Percentiles rank a stretch among this genome's conserved stretches.
Evolutionary conservation across 2,329 filamentous ascomycete species (phyloP).

Genomic region (Botrytis porri): DNA sequence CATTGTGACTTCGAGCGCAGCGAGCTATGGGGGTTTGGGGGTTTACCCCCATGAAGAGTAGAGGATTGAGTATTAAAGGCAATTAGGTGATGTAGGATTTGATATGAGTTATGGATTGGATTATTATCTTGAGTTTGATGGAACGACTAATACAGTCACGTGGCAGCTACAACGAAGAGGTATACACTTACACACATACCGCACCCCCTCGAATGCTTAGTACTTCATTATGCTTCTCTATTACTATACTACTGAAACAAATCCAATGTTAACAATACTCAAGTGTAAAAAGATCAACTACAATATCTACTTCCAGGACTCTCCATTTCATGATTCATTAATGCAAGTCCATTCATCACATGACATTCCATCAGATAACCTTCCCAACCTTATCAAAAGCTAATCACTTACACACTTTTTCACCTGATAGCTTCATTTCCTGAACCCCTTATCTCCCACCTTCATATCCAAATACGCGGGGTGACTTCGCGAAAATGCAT

Average conservation of each 20-base stretch:
- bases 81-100: background rate
- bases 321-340: background rate
- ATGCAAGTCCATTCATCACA: background rate
- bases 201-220: background rate
- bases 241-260: too few relatives aligned
- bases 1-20: background rate
- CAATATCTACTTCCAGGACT: too few relatives aligned
- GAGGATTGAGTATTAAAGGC: background rate
- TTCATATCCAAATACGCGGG: background rate
- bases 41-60: background rate
- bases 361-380: background rate
- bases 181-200: background rate
- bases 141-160: background rate
- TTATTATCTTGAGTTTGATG: too few relatives aligned
- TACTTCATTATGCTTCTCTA: too few relatives aligned
- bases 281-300: too few relatives aligned
- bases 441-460: background rate
- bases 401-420: slow-evolving; percentile 4
- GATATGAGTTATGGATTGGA: background rate
- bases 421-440: slow-evolving; percentile 11
- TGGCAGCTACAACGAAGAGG: background rate
- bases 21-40: background rate
- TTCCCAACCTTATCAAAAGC: background rate
- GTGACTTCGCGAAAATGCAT: background rate
- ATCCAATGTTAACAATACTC: too few relatives aligned